phyloP scores from a whole-genome alignment of 495 filamentous ascomycete genomes.

The Sordaria brevicollis region DNA sequence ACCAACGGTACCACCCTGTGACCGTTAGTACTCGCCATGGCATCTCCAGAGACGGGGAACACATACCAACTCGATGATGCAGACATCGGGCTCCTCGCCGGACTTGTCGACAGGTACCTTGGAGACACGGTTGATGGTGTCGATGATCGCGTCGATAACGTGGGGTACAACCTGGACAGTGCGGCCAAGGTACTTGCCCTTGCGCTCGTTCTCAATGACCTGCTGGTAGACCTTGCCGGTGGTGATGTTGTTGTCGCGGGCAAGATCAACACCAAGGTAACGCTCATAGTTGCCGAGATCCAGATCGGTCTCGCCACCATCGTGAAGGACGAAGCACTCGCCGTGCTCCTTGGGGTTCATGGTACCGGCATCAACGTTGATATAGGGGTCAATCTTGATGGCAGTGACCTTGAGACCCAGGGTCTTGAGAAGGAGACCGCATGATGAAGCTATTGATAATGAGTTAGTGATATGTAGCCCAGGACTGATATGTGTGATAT shows the following conservation, averaged over 20 bases:
- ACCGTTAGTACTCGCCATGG: background rate
- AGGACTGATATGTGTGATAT: constrained; percentile 8
- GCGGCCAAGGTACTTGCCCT: constrained; percentile 78
- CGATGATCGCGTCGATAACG: constrained; percentile 79
- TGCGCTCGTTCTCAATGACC: constrained; percentile 66
- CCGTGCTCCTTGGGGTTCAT: constrained; percentile 54
- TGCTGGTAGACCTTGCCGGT: constrained; percentile 90
- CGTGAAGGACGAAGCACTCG: constrained; percentile 31
- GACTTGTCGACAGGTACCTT: constrained; percentile 81
- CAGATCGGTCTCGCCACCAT: constrained; percentile 48
- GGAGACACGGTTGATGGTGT: constrained; percentile 86
- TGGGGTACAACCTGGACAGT: constrained; percentile 95
- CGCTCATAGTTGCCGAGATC: constrained; percentile 93
- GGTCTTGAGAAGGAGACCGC: constrained; percentile 79
- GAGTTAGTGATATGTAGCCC: background rate
- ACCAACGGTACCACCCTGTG: constrained; percentile 33
- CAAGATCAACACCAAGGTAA: constrained; percentile 50
- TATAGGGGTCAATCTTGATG: constrained; percentile 63
- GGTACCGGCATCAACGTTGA: constrained; percentile 74
- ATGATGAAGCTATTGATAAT: constrained; percentile 12
- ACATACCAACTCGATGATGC: constrained; percentile 56
- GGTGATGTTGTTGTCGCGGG: constrained; percentile 80
- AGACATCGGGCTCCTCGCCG: constrained; percentile 75
- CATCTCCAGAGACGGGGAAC: too few species aligned
- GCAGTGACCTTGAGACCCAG: constrained; percentile 51